Base-by-base conservation (phyloP, 441 rosid species). In the Gossypium laxum region DNA sequence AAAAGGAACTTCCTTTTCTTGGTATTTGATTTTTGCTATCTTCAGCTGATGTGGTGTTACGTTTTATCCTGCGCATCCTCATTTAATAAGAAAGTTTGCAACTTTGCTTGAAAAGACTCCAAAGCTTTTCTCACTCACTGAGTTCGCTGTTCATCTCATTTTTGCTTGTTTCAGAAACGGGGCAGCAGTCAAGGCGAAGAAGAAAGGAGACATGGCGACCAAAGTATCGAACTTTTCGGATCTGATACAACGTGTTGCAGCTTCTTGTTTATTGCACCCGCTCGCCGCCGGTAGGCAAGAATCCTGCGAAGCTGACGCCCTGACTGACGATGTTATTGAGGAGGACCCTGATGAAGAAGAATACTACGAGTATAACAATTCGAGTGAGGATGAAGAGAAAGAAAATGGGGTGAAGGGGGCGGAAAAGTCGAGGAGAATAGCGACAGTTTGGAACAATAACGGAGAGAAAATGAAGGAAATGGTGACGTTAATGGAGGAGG, bases 221-320 rank as follows among this genome's bases (percentile, higher is more conserved):
- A 93, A 85, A 75, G 90, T 85, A 4, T 89, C 93, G 0, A 91
- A 84, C 78, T 88, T 93, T 80, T 86, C 98, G 63, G 91, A 91
- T 87, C 89, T 91, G 81, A 85, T 93, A 65, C 98, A 93, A 18
- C 82, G 97, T 47, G 92, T 93, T 11, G 85, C 98, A 0, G 97
- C 96, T 17, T 88, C 93, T 47, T 91, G 98, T 79, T 82, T 93
- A 80, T 84, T 93, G 75, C 91, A 93, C 77, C 97, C 98, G 0
- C 89, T 91, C 34, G 87, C 86, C 74, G 81, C 86, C 69, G 78
- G 82, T n/a, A 76, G 94, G 45, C 89, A 84, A 12, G 85, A 74
- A 3, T 38, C 83, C 70, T 70, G 75, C 17, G 73, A 82, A 56
- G 74, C 8, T 24, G 70, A 71, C 15, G 61, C 77, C 11, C 77